Percentiles rank a stretch among this genome's conserved stretches.
Conservation (phyloP, 495 filamentous ascomycete species). For the Haplographium delicatum region DNA sequence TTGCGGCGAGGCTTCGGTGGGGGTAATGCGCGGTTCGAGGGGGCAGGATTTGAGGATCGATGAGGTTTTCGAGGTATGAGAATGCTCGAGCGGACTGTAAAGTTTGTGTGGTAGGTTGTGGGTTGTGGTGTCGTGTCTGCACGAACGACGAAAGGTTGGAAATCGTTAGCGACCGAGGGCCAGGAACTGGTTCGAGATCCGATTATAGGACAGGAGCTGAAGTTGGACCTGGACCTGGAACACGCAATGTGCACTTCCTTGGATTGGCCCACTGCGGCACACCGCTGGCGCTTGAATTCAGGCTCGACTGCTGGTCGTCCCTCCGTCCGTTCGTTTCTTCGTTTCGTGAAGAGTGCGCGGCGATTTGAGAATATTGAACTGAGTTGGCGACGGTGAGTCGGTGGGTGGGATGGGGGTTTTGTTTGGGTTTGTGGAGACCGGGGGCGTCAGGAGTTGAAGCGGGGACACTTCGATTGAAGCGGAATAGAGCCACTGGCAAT, state of each 20-base stretch:
- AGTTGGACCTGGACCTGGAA: neutral
- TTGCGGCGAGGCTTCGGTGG: neutral
- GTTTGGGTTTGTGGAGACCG: neutral
- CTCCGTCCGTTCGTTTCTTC: too few species aligned
- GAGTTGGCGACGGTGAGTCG: too few species aligned
- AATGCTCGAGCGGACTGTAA: conserved; percentile 1
- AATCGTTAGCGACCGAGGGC: conserved; percentile 4
- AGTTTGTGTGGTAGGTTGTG: neutral
- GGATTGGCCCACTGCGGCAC: too few species aligned
- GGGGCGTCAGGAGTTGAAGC: too few species aligned
- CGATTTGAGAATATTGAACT: too few species aligned
- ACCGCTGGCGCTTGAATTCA: too few species aligned
- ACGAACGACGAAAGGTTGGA: neutral
- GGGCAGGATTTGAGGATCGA: too few species aligned
- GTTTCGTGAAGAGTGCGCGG: too few species aligned
- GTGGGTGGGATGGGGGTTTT: too few species aligned
- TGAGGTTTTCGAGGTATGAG: neutral
- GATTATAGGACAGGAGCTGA: neutral
- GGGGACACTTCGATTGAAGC: neutral
- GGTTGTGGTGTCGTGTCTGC: conserved; percentile 2
- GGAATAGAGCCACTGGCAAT: neutral
- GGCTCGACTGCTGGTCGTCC: too few species aligned
- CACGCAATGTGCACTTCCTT: too few species aligned
- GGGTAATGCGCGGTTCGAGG: neutral
- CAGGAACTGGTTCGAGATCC: neutral